phyloP scores from a whole-genome alignment of 2,329 filamentous ascomycete species.

The Alternaria sp. region DNA sequence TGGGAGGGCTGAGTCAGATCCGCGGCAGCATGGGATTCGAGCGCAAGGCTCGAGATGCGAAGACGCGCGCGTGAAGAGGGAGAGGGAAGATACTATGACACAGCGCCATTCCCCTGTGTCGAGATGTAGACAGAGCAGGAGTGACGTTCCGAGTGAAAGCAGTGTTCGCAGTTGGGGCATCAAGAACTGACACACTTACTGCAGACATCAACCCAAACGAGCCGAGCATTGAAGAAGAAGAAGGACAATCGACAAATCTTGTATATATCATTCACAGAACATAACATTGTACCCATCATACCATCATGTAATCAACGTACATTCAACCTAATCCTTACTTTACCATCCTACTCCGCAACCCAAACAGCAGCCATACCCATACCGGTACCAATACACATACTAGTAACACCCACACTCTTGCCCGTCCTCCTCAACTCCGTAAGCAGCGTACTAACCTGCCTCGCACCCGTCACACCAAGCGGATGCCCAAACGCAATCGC shows the following conservation, averaged over 20 bases:
- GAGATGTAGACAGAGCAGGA: not conserved
- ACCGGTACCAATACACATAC: slow-evolving; percentile 93
- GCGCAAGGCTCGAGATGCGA: not conserved
- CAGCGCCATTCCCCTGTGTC: not conserved
- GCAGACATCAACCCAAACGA: not conserved
- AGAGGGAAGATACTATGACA: not conserved
- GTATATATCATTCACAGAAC: not conserved
- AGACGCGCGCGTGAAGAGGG: not conserved
- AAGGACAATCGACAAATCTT: not conserved
- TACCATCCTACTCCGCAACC: slow-evolving; percentile 77
- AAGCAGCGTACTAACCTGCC: slow-evolving; percentile 90
- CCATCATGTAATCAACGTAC: not conserved
- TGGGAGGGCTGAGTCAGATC: not conserved
- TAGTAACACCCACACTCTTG: slow-evolving; percentile 87
- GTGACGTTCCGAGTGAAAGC: not conserved
- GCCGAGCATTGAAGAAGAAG: not conserved
- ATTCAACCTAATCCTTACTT: not conserved
- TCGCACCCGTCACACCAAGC: slow-evolving; percentile 88
- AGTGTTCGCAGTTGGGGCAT: not conserved
- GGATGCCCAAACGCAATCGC: slow-evolving; percentile 97
- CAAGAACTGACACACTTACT: not conserved
- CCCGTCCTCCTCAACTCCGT: slow-evolving; percentile 86
- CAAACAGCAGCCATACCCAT: slow-evolving; percentile 98
- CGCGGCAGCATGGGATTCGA: too few relatives aligned
- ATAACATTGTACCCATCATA: not conserved